Evolutionary conservation across 176 grass and related monocot genomes (phyloP).

Genomic region (Avena insularis): DNA sequence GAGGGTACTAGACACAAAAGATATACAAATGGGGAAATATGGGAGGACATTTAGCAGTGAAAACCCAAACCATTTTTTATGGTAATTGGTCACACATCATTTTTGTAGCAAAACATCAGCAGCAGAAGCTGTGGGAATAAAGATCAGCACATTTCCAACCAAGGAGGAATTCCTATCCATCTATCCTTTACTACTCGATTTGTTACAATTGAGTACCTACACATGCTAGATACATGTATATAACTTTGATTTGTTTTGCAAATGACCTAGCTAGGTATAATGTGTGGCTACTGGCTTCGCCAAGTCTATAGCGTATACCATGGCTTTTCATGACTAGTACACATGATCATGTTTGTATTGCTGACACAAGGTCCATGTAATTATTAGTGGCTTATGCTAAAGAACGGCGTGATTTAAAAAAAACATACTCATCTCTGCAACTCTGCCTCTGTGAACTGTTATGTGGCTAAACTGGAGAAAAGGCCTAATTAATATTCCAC

Average conservation of each 20-base stretch:
- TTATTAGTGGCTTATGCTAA: neutral
- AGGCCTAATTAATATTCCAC: neutral
- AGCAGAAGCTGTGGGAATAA: neutral
- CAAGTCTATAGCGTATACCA: neutral
- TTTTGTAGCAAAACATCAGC: neutral
- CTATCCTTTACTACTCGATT: neutral
- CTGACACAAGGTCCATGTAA: neutral
- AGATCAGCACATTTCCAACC: neutral
- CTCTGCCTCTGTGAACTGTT: neutral
- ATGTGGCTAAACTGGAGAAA: slow-evolving; percentile 1
- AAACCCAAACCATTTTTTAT: neutral
- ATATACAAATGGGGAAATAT: neutral
- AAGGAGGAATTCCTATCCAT: neutral
- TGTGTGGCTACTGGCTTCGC: neutral
- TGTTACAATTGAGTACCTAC: slow-evolving; percentile 4
- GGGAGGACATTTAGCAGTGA: neutral
- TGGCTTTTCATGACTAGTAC: neutral
- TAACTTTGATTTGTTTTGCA: neutral
- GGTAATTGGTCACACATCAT: neutral
- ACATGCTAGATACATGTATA: neutral
- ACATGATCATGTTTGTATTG: neutral
- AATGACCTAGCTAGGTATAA: neutral
- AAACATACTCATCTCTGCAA: neutral
- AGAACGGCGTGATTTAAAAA: neutral
- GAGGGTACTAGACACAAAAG: neutral